Conservation (phyloP, 345 rosid genomes). For the Kernera saxatilis region DNA sequence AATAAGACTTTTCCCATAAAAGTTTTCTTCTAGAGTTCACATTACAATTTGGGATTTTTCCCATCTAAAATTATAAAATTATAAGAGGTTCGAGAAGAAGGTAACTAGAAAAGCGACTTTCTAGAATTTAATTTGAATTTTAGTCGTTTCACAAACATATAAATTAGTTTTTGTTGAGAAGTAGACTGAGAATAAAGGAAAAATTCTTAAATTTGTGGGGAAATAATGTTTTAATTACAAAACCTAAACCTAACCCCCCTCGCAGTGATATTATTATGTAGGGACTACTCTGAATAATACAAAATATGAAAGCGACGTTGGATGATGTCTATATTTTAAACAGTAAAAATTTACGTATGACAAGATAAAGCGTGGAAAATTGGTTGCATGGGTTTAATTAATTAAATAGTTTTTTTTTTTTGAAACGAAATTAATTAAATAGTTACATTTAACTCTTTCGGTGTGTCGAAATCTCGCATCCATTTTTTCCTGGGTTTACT, state of each 20-base stretch:
- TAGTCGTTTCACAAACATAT: background rate
- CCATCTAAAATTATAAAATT: background rate
- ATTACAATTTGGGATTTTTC: background rate
- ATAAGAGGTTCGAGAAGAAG: background rate
- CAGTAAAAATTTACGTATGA: background rate
- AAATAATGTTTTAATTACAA: background rate
- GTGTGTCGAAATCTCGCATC: background rate
- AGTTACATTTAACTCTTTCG: conserved; percentile 4
- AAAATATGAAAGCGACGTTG: conserved; percentile 5
- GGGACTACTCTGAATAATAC: background rate
- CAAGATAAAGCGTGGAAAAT: background rate
- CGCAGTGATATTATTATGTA: background rate
- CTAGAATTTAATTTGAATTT: conserved; percentile 12
- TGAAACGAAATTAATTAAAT: background rate
- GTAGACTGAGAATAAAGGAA: conserved; percentile 9
- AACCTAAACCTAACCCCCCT: conserved; percentile 12
- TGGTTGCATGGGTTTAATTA: conserved; percentile 9
- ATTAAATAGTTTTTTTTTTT: background rate
- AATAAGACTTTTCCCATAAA: background rate
- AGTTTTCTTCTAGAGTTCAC: conserved; percentile 8
- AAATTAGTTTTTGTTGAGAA: conserved; percentile 11
- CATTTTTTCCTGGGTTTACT: background rate
- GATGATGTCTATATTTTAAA: background rate
- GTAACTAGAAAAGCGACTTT: background rate
- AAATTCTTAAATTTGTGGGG: background rate